Base-by-base conservation (phyloP, 768 basidiomycete genomes). In the Mycena venus region DNA sequence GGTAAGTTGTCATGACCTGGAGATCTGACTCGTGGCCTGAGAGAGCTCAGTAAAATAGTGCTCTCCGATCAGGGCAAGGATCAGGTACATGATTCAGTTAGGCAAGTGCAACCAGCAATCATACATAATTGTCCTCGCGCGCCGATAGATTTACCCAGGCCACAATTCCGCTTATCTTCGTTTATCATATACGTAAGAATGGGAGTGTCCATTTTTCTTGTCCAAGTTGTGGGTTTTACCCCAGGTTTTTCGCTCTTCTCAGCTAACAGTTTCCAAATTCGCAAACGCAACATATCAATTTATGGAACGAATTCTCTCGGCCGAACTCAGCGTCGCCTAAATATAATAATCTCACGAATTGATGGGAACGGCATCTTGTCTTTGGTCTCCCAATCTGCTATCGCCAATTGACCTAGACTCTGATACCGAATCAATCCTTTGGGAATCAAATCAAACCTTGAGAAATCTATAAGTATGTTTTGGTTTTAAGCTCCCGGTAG, bases 401-500 rank as follows among this genome's bases (percentile, higher is more conserved):
- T 10, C 49, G 47, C 59, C 47, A 23, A 69, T 51, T 53, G n/a
- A 69, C 19, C 44, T 44, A 47, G 38, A 21, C 27, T 31, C 31
- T 42, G 51, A 61, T 53, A 21, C 40, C 34, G 29, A 70, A 60
- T 60, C 68, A 36, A 21, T 21, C 19, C 29, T 58, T 29, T 55
- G 12, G 53, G 53, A 59, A n/a, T 32, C 32, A 47, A 59, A n/a
- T 32, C 32, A 47, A 25, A 25, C 9, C 10, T 34, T 31, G 23
- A 23, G 68, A 49, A 68, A 56, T 21, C 2, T 34, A 51, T 36
- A n/a, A n/a, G n/a, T n/a, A 23, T 23, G 34, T 9, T 70, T 38
- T 60, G 32, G 34, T 65, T 58, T 63, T 72, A 72, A 59, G 62
- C 63, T 65, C 25, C 56, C 70, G 63, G 12, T 42, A 59, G 62